A percentile compares a stretch with the other conserved stretches of the same genome.
These are phyloP conservation scores for Monosporascus sp. DNA, from an alignment of 2,329 filamentous ascomycete species.

Conservation along the genomic window DNA sequence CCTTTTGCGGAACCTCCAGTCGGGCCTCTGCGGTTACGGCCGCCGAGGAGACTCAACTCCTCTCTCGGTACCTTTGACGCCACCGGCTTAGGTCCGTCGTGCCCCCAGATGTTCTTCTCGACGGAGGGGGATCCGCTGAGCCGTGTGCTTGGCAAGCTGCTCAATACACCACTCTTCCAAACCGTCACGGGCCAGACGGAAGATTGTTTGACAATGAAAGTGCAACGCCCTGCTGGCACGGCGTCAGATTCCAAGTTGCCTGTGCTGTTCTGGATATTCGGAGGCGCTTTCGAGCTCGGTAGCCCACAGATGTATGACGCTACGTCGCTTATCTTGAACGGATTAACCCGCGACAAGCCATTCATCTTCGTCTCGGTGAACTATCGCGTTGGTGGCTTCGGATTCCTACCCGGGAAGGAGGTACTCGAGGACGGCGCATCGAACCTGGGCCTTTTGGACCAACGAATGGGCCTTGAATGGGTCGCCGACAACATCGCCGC, in stretches of 20 bases:
- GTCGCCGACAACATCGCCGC: slow-evolving; percentile 69
- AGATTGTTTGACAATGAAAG: slow-evolving; percentile 59
- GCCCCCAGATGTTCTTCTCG: slow-evolving; percentile 66
- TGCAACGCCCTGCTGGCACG: slow-evolving; percentile 55
- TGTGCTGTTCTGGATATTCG: slow-evolving; percentile 67
- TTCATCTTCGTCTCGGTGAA: slow-evolving; percentile 74
- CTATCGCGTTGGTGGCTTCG: slow-evolving; percentile 71
- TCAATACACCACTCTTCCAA: slow-evolving; percentile 55
- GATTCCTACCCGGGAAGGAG: slow-evolving; percentile 66
- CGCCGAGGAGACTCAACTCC: slow-evolving; percentile 56
- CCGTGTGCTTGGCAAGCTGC: slow-evolving; percentile 41
- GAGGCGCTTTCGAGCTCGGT: slow-evolving; percentile 57
- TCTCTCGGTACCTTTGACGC: slow-evolving; percentile 56
- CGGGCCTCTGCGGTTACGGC: slow-evolving; percentile 61
- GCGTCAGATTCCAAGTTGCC: slow-evolving; percentile 52
- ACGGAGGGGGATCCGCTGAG: slow-evolving; percentile 30
- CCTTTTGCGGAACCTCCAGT: slow-evolving; percentile 68
- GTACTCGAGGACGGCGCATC: slow-evolving; percentile 60
- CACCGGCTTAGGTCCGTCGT: slow-evolving; percentile 53
- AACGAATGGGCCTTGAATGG: slow-evolving; percentile 69
- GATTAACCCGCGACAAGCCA: slow-evolving; percentile 48
- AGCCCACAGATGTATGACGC: slow-evolving; percentile 45
- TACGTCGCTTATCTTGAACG: slow-evolving; percentile 39
- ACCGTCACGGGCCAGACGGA: slow-evolving; percentile 49
- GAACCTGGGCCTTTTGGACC: slow-evolving; percentile 69